A percentile compares a stretch with the other conserved stretches of the same genome.
Evolutionary conservation across 148 eudicot genomes (phyloP).

Genomic region (Dianthus caryophyllus): DNA sequence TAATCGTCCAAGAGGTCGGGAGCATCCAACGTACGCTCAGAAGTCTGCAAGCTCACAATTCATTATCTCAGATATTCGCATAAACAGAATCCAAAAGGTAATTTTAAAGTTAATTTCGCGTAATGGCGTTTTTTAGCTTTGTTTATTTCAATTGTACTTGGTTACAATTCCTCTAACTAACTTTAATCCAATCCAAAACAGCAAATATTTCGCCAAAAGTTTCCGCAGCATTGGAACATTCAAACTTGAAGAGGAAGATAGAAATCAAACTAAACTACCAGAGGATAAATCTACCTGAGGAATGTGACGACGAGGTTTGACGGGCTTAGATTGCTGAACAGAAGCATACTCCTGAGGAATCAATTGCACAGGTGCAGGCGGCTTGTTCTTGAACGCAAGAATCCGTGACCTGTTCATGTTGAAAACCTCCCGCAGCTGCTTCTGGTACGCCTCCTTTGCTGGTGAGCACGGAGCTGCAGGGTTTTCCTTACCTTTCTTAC

Average conservation of each 20-base stretch:
- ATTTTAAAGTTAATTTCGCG: too few relatives aligned
- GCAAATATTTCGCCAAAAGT: too few relatives aligned
- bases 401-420: conserved; percentile 89
- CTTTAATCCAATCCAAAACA: too few relatives aligned
- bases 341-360: conserved; percentile 44
- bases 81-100: not conserved
- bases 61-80: not conserved
- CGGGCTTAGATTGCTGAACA: conserved; percentile 55
- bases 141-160: too few relatives aligned
- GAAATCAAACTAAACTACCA: too few relatives aligned
- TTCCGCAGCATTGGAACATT: too few relatives aligned
- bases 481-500: conserved; percentile 73
- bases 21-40: conserved; percentile 83
- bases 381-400: conserved; percentile 92
- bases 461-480: conserved; percentile 57
- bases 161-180: too few relatives aligned
- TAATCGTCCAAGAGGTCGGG: conserved; percentile 87
- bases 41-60: conserved; percentile 43
- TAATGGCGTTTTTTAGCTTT: too few relatives aligned
- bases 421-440: conserved; percentile 72
- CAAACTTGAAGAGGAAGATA: not conserved
- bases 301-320: conserved; percentile 66
- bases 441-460: conserved; percentile 78
- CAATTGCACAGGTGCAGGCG: conserved; percentile 61
- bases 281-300: conserved; percentile 56